Base-by-base conservation (phyloP, 148 eudicot genomes). In the Silene latifolia region DNA sequence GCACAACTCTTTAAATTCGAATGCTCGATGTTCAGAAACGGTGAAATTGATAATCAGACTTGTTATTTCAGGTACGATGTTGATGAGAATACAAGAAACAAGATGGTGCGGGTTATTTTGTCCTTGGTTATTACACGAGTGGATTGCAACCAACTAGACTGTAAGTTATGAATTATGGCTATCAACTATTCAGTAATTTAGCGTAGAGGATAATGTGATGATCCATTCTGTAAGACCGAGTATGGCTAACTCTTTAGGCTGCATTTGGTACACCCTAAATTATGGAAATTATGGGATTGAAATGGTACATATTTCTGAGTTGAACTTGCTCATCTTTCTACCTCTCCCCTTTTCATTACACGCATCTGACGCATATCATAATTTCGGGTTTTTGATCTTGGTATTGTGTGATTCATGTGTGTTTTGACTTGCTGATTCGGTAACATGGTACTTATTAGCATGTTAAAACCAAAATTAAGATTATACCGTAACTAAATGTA, bases 171-270 rank as follows among this genome's bases (percentile, higher is more conserved):
- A 66, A 39, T 51, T 17, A 66, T 39, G 51, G 23, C 13, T 66
- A 35, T 66, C 35, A 66, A 60, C 12, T 68, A 19, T 47, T 20
- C n/a, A 5, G 57, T 14, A 57, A 21, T 46, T 47, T 21, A 60
- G 19, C 27, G 0, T 60, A 60, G 64, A 7, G 64, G 64, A 60
- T 21, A 20, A 60, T 60, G 23, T 60, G 10, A 20, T 23, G 27
- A 60, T 60, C 25, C 64, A 23, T 24, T 20, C 0, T 60, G 64
- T 21, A 20, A 60, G 64, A 13, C 7, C 0, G 24, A 64, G 0
- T 27, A 32, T 32, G 19, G 47, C 42, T 35, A 66, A 66, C 48
- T 39, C 69, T 18, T 66, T 66, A 66, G 47, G 69, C 69, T 66
- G 12, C 51, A 15, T 46, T 66, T 66, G 69, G 69, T 18, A 15